Conservation (phyloP, 495 filamentous ascomycete species). For the Lentithecium fluviatile region DNA sequence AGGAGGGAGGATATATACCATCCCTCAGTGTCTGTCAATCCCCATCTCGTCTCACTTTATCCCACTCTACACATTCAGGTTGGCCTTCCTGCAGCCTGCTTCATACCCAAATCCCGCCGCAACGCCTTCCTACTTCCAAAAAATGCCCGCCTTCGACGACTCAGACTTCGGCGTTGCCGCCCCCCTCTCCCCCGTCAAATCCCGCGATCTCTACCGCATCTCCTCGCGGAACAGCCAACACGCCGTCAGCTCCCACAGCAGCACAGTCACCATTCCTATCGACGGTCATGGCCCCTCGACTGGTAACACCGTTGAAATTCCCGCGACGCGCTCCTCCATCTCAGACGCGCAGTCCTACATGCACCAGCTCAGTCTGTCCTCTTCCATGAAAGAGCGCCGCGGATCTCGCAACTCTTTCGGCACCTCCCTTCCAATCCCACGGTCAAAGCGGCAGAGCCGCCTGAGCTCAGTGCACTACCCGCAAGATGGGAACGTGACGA, state of each 20-base stretch:
- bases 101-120: background rate
- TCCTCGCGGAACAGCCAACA: constrained; percentile 21
- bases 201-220: constrained; percentile 38
- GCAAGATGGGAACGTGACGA: constrained; percentile 38
- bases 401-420: constrained; percentile 79
- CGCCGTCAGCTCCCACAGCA: constrained; percentile 32
- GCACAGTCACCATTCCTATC: constrained; percentile 51
- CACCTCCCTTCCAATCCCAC: constrained; percentile 71
- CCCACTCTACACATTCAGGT: background rate
- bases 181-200: constrained; percentile 39
- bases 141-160: constrained; percentile 65
- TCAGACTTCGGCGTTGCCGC: constrained; percentile 51
- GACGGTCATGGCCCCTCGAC: constrained; percentile 43
- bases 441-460: constrained; percentile 66
- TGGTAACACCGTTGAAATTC: constrained; percentile 64
- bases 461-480: constrained; percentile 55
- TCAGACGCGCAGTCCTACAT: constrained; percentile 69
- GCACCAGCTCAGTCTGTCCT: constrained; percentile 67
- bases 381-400: constrained; percentile 65
- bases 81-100: background rate
- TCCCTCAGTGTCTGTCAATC: too few species aligned
- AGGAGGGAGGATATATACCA: too few species aligned
- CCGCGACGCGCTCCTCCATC: constrained; percentile 66
- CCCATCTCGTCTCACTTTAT: too few species aligned
- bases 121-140: constrained; percentile 43